A percentile compares a stretch with the other conserved stretches of the same genome.
These are phyloP conservation scores for Penicillium flavigenum DNA, from an alignment of 495 filamentous ascomycete genomes.

Conservation along the genomic window DNA sequence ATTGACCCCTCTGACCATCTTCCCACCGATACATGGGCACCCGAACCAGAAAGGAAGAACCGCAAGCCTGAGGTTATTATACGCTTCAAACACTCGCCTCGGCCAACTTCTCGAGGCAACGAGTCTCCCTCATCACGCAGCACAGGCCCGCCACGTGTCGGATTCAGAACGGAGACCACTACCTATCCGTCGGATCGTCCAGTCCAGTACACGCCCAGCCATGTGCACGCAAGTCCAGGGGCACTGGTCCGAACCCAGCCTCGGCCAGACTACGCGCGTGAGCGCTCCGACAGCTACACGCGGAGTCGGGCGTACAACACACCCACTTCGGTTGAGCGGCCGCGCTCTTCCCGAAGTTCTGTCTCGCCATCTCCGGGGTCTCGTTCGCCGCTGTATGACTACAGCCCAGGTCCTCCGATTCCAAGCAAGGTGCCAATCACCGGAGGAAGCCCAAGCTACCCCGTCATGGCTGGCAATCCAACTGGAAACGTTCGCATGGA, in stretches of 20 bases:
- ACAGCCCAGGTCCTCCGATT: constrained; percentile 57
- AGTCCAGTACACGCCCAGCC: constrained; percentile 21
- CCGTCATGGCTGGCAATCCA: constrained; percentile 30
- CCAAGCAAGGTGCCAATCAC: constrained; percentile 72
- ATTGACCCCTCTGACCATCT: constrained; percentile 94
- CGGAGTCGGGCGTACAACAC: constrained; percentile 27
- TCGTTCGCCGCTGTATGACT: constrained; percentile 37
- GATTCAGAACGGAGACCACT: constrained; percentile 23
- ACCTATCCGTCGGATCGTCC: constrained; percentile 20
- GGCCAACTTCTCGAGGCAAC: constrained; percentile 29
- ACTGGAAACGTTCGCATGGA: constrained; percentile 46
- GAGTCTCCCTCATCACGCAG: constrained; percentile 17
- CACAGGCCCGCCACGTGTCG: constrained; percentile 23
- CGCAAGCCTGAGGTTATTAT: constrained; percentile 57
- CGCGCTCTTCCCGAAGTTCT: constrained; percentile 32
- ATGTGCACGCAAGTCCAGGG: constrained; percentile 19
- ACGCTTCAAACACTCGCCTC: constrained; percentile 49
- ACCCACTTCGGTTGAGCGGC: constrained; percentile 26
- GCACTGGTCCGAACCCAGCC: constrained; percentile 26
- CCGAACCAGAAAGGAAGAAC: constrained; percentile 81
- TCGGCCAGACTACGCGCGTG: constrained; percentile 24
- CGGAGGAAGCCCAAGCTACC: constrained; percentile 32
- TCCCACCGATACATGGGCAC: constrained; percentile 87
- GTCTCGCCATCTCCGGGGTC: constrained; percentile 35
- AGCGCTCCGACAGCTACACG: constrained; percentile 25